Evolutionary conservation across 768 basidiomycete genomes (phyloP), one percentile per base, ranked within the genome.

Genomic region (Lentinula detonsa): DNA sequence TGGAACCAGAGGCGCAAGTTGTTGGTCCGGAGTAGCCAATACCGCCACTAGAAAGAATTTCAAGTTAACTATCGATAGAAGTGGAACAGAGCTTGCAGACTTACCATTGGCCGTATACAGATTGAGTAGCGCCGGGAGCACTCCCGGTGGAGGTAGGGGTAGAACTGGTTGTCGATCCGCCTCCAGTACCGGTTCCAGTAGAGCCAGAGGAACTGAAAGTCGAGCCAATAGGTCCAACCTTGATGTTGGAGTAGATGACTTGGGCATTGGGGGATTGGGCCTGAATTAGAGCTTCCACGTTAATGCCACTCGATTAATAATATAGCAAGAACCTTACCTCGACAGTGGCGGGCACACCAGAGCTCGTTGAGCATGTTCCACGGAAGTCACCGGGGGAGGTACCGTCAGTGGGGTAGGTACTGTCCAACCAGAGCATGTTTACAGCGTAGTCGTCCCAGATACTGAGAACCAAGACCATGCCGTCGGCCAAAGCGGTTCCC

Each of bases 401-500:
- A 10, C 63, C 64, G 59, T 65, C 66, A 46, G 65, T 65, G 56
- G 78, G 83, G 75, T 79, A 82, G 75, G 71, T 73, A 65, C 72
- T 71, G 74, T 84, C 81, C 69, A 84, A 79, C 77, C 83, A 85
- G 65, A 81, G 75, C 83, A 85, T 84, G 71, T 77, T 72, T 59
- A 71, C 81, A 40, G 72, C 73, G 67, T 84, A 75, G 73, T 84
- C 82, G 67, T 83, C 82, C 62, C 57, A 59, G 37, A 63, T 2
- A 40, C 61, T 57, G n/a, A 80, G 64, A 56, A 75, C 75, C 54
- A 80, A 68, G 37, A 78, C 78, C 73, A 80, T 76, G 11, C 81
- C 81, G 49, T 69, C 66, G 43, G 63, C 65, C 63, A 81, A 68
- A 8, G 79, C 67, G 53, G 64, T 65, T 21, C 69, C 66, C 69